A percentile compares a stretch with the other conserved stretches of the same genome.
These are phyloP conservation scores for Heliosperma pusillum DNA, from an alignment of 148 eudicot genomes.

Conservation along the genomic window DNA sequence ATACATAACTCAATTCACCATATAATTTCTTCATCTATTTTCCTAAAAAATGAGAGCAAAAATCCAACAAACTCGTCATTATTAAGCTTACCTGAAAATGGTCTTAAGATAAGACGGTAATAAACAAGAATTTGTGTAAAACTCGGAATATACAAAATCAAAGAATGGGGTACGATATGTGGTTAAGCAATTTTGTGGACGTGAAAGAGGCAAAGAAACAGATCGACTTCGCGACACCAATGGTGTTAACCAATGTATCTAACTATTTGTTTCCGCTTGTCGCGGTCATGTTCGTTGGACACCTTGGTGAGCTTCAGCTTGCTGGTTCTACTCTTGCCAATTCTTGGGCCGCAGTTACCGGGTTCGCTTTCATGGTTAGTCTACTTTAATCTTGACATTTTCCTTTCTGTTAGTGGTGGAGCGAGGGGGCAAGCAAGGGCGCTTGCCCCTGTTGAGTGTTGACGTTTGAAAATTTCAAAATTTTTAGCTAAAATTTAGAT, in stretches of 20 bases:
- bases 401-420: too few relatives aligned
- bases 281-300: slow-evolving; percentile 85
- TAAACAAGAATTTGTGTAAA: too few relatives aligned
- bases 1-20: neutral
- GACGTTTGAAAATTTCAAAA: too few relatives aligned
- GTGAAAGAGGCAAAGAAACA: slow-evolving; percentile 55
- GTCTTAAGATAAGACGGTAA: too few relatives aligned
- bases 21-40: too few relatives aligned
- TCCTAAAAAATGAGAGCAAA: neutral
- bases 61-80: neutral
- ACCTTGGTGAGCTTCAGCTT: slow-evolving; percentile 70
- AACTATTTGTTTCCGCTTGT: slow-evolving; percentile 54
- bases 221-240: slow-evolving; percentile 51
- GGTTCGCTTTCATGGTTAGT: slow-evolving; percentile 67
- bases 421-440: too few relatives aligned
- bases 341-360: slow-evolving; percentile 77
- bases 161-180: neutral
- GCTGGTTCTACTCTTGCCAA: slow-evolving; percentile 77
- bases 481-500: too few relatives aligned
- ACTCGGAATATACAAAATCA: too few relatives aligned
- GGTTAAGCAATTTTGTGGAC: slow-evolving; percentile 39
- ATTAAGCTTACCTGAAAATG: too few relatives aligned
- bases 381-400: too few relatives aligned
- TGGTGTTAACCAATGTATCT: slow-evolving; percentile 64
- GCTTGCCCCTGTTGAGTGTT: too few relatives aligned